Percentiles rank a stretch among this genome's conserved stretches.
Conservation (phyloP, 352 stramenopile genomes). For the Phytophthora sojae region DNA sequence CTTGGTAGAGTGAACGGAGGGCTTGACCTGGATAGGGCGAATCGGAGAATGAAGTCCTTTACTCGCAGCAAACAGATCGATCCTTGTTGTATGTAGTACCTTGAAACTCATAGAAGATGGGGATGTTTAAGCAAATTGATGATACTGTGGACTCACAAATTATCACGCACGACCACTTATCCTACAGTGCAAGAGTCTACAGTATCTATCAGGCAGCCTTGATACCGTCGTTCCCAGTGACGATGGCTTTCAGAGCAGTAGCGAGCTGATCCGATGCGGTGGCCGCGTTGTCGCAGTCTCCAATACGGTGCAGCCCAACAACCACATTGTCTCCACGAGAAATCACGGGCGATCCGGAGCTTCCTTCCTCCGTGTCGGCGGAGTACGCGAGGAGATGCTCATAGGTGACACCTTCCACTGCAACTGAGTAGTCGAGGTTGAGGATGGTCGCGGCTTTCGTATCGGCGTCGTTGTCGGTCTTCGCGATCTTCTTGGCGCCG, state of each 20-base stretch:
- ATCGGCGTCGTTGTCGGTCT: slow-evolving; percentile 43
- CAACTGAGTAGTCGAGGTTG: slow-evolving; percentile 44
- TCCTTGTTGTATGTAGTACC: background rate
- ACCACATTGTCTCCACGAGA: slow-evolving; percentile 60
- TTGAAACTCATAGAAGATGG: background rate
- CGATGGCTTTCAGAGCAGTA: slow-evolving; percentile 27
- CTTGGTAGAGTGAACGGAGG: background rate
- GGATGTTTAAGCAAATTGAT: slow-evolving; percentile 13
- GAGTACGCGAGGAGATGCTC: slow-evolving; percentile 66
- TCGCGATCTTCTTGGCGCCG: slow-evolving; percentile 66
- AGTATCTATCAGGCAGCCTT: slow-evolving; percentile 22
- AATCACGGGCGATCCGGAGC: slow-evolving; percentile 71
- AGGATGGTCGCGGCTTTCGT: slow-evolving; percentile 30
- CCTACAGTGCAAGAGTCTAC: slow-evolving; percentile 11
- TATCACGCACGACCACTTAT: background rate
- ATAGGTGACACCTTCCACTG: slow-evolving; percentile 42
- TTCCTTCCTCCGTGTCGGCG: slow-evolving; percentile 70
- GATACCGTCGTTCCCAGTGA: slow-evolving; percentile 45
- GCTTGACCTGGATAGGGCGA: background rate
- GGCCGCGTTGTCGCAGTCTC: slow-evolving; percentile 72
- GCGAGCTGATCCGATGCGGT: slow-evolving; percentile 33
- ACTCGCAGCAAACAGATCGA: background rate
- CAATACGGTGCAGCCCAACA: slow-evolving; percentile 77
- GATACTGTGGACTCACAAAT: slow-evolving; percentile 15
- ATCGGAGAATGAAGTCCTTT: background rate